These are phyloP conservation scores for Candida glucosophila DNA, from an alignment of 1,139 yeast species.

Conservation along the genomic window DNA sequence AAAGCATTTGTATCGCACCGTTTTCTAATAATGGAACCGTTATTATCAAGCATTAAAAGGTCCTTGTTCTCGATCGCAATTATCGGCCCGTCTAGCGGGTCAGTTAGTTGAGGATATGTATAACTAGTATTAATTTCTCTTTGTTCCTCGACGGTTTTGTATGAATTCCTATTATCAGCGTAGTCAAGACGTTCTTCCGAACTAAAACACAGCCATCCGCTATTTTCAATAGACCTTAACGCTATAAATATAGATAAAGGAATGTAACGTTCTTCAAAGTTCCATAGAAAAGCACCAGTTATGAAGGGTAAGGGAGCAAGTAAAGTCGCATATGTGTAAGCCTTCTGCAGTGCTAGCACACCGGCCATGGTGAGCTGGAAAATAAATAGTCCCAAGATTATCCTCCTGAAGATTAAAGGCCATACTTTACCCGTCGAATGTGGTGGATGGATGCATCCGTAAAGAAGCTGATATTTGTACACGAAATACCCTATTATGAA, in stretches of 20 bases:
- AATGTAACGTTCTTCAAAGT: slow-evolving; percentile 70
- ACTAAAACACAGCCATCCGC: slow-evolving; percentile 26
- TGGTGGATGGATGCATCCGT: slow-evolving; percentile 62
- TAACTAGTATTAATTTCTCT: slow-evolving; percentile 63
- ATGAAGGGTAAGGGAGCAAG: slow-evolving; percentile 68
- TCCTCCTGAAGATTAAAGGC: slow-evolving; percentile 57
- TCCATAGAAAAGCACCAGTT: slow-evolving; percentile 64
- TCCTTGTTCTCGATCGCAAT: slow-evolving; percentile 59
- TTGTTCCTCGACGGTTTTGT: slow-evolving; percentile 52
- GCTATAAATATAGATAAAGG: slow-evolving; percentile 86
- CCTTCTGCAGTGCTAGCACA: slow-evolving; percentile 69
- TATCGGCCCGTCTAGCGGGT: slow-evolving; percentile 75
- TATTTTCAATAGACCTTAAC: slow-evolving; percentile 40
- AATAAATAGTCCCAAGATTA: slow-evolving; percentile 48
- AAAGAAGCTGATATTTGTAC: slow-evolving; percentile 56
- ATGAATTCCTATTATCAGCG: slow-evolving; percentile 1
- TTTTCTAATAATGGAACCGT: slow-evolving; percentile 36
- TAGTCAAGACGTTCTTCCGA: slow-evolving; percentile 10
- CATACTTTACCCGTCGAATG: slow-evolving; percentile 67
- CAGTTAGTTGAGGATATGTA: slow-evolving; percentile 65
- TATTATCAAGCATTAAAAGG: slow-evolving; percentile 49
- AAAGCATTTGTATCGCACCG: too few relatives aligned
- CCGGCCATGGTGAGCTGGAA: slow-evolving; percentile 92
- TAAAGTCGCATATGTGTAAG: slow-evolving; percentile 63
- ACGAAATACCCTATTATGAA: slow-evolving; percentile 56